Evolutionary conservation across 2,329 filamentous ascomycete genomes (phyloP), one percentile per base, ranked within the genome.

Genomic region (Didymella sp.): DNA sequence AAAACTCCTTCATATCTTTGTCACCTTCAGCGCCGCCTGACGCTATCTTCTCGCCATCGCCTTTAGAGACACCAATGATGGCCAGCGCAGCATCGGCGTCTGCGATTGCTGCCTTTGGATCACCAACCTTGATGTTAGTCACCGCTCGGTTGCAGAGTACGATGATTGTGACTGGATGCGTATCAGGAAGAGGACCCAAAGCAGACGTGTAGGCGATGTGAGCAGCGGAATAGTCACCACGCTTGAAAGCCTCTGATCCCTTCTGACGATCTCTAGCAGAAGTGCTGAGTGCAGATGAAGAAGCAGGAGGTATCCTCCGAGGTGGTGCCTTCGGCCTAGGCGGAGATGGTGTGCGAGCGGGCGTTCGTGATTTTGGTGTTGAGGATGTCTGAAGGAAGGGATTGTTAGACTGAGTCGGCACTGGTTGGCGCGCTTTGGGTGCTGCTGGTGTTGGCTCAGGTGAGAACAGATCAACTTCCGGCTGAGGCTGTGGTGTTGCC

Each of bases 1-100:
- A 98, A 60, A 96, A 90, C 17, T 96, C 93, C 61, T 87, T 89
- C 91, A 99, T 96, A 44, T 94, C 89, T 64, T 96, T 95, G 19
- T 82, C 81, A 7, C 79, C 78, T 52, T 84, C 84, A 6, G 80
- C 79, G 13, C 80, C 81, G 21, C 81, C 83, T 0, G 96, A 80
- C 19, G 89, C 83, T 40, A 99, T 91, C 6, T 80, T 85, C 77
- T 99, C 95, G 17, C 87, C 87, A 64, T 92, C 88, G 4, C 95
- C 95, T 61, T 87, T 89, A 2, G 86, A 84, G 0, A 87, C 81
- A 0, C 95, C 95, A 59, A 99, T 96, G 37, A 96, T 80, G 13
- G 82, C 80, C 19, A 99, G 79, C 0, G 92, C 92, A 2, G 85
- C 82, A 69, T 98, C 92, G 9, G 93, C 91, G 73, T 99, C 94